phyloP scores from a whole-genome alignment of 257 asterid genomes.

The Jacaranda copaia region DNA sequence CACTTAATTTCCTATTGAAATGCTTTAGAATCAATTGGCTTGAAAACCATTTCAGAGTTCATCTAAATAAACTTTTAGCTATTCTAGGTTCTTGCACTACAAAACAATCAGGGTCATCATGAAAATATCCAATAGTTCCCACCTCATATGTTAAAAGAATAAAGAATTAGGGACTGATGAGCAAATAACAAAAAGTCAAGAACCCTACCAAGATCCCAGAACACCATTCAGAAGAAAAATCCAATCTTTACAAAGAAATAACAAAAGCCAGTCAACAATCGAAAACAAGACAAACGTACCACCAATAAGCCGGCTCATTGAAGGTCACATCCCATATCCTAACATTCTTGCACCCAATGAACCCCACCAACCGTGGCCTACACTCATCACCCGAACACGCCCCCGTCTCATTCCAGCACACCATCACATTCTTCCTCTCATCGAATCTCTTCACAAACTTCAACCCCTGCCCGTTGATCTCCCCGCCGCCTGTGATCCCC shows the following conservation, averaged over 20 bases:
- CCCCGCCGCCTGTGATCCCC: slow-evolving; percentile 96
- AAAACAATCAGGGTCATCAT: background rate
- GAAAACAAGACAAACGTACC: slow-evolving; percentile 49
- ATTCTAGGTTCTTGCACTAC: background rate
- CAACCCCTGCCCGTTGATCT: slow-evolving; percentile 93
- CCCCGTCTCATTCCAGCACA: slow-evolving; percentile 88
- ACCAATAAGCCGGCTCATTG: slow-evolving; percentile 87
- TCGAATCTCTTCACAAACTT: slow-evolving; percentile 73
- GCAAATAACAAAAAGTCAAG: background rate
- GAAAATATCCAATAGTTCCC: background rate
- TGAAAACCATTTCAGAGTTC: no score
- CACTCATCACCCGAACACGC: slow-evolving; percentile 93
- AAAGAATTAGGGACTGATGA: background rate
- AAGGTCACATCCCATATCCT: slow-evolving; percentile 61
- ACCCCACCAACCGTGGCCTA: slow-evolving; percentile 88
- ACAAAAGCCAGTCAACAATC: background rate
- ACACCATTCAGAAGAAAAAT: background rate
- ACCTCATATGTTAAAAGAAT: background rate
- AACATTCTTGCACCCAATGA: slow-evolving; percentile 67
- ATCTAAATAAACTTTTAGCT: no score
- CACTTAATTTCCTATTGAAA: background rate
- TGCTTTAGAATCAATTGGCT: no score
- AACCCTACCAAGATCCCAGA: background rate
- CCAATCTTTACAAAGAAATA: background rate
- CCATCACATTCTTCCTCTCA: slow-evolving; percentile 93